Evolutionary conservation across 306 rosid genomes (phyloP).

Genomic region (Cicer cuneatum): DNA sequence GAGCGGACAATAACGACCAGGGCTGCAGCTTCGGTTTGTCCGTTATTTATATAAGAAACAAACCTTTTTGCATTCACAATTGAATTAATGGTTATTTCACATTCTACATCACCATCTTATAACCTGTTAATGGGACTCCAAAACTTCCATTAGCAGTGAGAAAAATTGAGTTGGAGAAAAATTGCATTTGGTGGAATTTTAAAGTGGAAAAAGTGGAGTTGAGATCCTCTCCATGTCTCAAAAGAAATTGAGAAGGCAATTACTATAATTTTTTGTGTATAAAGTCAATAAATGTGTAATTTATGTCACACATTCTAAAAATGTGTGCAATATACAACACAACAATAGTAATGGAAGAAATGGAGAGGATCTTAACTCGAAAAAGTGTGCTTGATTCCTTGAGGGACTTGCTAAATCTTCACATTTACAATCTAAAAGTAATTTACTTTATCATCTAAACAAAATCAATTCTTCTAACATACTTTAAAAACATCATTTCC

Average conservation of each 20-base stretch:
- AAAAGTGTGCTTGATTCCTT: neutral
- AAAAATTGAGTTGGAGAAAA: neutral
- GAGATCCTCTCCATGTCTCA: too few species aligned
- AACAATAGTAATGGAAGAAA: too few species aligned
- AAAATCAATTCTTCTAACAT: conserved; percentile 8
- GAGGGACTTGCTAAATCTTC: conserved; percentile 5
- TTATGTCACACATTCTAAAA: too few species aligned
- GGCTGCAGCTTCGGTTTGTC: conserved; percentile 93
- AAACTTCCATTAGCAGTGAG: conserved; percentile 8
- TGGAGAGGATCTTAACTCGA: too few species aligned
- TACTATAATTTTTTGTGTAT: too few species aligned
- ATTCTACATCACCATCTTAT: conserved; percentile 38
- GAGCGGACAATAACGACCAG: conserved; percentile 96
- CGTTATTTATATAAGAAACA: conserved; percentile 35
- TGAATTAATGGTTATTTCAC: conserved; percentile 2
- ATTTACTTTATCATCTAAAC: neutral
- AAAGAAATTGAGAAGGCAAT: too few species aligned
- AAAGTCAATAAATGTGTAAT: too few species aligned
- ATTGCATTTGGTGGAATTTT: neutral
- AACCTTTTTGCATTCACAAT: conserved; percentile 26
- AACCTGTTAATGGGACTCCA: neutral
- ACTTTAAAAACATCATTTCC: neutral
- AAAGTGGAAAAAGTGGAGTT: neutral
- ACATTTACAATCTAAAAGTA: neutral
- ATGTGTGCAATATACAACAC: too few species aligned